A percentile compares a stretch with the other conserved stretches of the same genome.
These are phyloP conservation scores for Plenodomus biglobosus DNA, from an alignment of 2,329 filamentous ascomycete genomes.

Conservation along the genomic window DNA sequence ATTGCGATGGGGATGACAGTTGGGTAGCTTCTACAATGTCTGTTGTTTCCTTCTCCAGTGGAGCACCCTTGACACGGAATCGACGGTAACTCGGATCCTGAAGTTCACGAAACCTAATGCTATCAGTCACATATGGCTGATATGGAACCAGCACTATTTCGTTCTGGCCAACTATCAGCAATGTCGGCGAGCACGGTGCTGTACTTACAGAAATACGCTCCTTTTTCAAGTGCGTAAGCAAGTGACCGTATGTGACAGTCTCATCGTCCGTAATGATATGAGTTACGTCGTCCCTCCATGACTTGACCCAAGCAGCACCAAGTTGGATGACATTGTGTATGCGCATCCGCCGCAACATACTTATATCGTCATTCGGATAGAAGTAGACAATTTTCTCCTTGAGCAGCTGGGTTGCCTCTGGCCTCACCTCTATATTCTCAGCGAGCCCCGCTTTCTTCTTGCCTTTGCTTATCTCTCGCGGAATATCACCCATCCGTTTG, in stretches of 20 bases:
- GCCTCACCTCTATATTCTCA: slow-evolving; percentile 34
- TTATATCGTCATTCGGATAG: slow-evolving; percentile 76
- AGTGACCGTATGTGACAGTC: slow-evolving; percentile 61
- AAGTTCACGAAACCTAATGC: slow-evolving; percentile 44
- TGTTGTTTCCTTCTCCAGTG: slow-evolving; percentile 8
- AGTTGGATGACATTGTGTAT: slow-evolving; percentile 67
- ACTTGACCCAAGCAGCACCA: slow-evolving; percentile 70
- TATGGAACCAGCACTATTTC: slow-evolving; percentile 54
- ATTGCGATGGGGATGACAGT: slow-evolving; percentile 19
- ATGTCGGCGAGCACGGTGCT: background rate
- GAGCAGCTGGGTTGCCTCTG: slow-evolving; percentile 39
- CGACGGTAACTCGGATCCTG: slow-evolving; percentile 58
- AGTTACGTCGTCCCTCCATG: slow-evolving; percentile 61
- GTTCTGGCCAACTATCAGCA: slow-evolving; percentile 23
- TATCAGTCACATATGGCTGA: slow-evolving; percentile 50
- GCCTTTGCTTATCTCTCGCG: slow-evolving; percentile 30
- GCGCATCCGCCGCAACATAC: slow-evolving; percentile 65
- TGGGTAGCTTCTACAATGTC: slow-evolving; percentile 5
- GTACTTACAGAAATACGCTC: slow-evolving; percentile 52
- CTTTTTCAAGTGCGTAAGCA: slow-evolving; percentile 59
- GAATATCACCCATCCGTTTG: slow-evolving; percentile 28
- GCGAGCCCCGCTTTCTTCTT: slow-evolving; percentile 34
- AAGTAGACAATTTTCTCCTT: slow-evolving; percentile 56
- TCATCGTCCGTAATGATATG: slow-evolving; percentile 78
- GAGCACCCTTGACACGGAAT: slow-evolving; percentile 62